Base-by-base conservation (phyloP, 2,329 filamentous ascomycete species). In the Nemania sp. region DNA sequence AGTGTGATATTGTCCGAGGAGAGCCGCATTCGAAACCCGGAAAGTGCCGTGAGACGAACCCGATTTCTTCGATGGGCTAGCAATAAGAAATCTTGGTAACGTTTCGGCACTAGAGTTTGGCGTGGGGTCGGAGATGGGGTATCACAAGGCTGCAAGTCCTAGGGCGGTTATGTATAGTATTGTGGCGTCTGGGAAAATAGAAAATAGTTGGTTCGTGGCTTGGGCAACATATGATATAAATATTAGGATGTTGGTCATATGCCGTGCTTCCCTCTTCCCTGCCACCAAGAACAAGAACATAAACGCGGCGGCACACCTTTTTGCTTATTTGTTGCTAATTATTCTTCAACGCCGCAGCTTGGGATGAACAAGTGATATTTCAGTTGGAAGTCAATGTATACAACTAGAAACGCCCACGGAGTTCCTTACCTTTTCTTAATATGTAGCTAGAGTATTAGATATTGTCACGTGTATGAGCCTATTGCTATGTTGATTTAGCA, bases 21-120 rank as follows among this genome's bases (percentile, higher is more conserved):
- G 41, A 49, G 41, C 41, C 60, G 43, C 35, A 24, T 49, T 49
- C 51, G 38, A 54, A 32, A 24, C 13, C 24, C 18, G 18, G 20
- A 1, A 27, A 55, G 41, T 27, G 38, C 51, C 24, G 52, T 43
- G 18, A 20, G 43, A 29, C 22, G 52, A 29, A 3, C 5, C 24
- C 26, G 22, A 8, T 49, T 47, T 18, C 13, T n/a, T 41, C 4
- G 5, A 45, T 49, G 27, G 52, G 27, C 47, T 10, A n/a, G 51
- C 22, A 6, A 5, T 8, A 27, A 18, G 38, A 15, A 41, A 10
- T 41, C 58, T 58, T 60, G 47, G 65, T 59, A 24, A 60, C 60
- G 64, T 27, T 38, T 22, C 6, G 47, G 20, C 55, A 38, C 10
- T 26, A 29, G 52, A 49, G 29, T 27, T 22, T 20, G n/a, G 41